phyloP scores from a whole-genome alignment of 192 early-diverging fungal genomes.

The Cetraspora pellucida region DNA sequence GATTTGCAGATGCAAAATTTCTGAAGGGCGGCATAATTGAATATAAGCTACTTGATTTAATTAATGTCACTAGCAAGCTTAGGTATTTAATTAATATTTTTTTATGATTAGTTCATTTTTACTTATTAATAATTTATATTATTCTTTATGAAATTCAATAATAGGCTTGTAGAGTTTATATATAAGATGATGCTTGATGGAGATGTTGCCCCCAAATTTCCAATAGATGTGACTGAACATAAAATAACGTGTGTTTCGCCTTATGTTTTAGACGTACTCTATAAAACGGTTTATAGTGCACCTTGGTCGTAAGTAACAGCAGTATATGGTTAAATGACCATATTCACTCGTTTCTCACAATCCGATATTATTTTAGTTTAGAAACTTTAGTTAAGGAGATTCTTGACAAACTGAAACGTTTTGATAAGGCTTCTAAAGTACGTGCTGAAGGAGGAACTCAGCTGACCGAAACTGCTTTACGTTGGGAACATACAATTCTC shows the following conservation, averaged over 20 bases:
- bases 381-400: slow-evolving; percentile 74
- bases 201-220: slow-evolving; percentile 54
- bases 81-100: slow-evolving; percentile 35
- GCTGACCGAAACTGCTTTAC: slow-evolving; percentile 48
- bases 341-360: no score
- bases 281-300: slow-evolving; percentile 72
- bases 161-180: slow-evolving; percentile 62
- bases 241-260: slow-evolving; percentile 70
- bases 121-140: no score
- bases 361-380: slow-evolving; percentile 35
- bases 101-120: no score
- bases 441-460: slow-evolving; percentile 42
- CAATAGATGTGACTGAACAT: neutral
- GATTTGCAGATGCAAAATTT: slow-evolving; percentile 50
- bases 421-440: slow-evolving; percentile 64
- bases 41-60: slow-evolving; percentile 69
- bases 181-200: slow-evolving; percentile 76
- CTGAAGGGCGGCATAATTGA: slow-evolving; percentile 65
- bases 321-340: neutral
- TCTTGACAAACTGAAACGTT: slow-evolving; percentile 68
- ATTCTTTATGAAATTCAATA: neutral
- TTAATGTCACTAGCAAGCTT: slow-evolving; percentile 70
- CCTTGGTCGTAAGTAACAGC: slow-evolving; percentile 63
- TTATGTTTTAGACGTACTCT: slow-evolving; percentile 74
- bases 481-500: slow-evolving; percentile 74